These are phyloP conservation scores for Cladosporium austrohemisphaericum DNA, from an alignment of 2,329 filamentous ascomycete species.

Conservation along the genomic window DNA sequence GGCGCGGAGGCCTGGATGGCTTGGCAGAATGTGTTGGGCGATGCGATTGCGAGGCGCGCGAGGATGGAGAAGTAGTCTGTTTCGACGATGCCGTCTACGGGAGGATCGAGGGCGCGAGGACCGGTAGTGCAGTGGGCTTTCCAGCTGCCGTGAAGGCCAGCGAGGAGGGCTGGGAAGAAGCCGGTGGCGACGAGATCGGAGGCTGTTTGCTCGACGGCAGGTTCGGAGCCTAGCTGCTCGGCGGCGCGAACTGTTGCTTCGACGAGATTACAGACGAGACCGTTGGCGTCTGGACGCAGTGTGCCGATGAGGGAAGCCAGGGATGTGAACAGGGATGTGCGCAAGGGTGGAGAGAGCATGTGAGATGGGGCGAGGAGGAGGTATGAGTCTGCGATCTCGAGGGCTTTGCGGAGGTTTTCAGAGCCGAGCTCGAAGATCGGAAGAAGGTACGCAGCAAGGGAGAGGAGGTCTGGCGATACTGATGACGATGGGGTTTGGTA, in stretches of 20 bases:
- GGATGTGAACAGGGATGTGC: conserved; percentile 37
- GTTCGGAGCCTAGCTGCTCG: conserved; percentile 49
- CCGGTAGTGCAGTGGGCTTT: conserved; percentile 78
- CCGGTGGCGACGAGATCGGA: conserved; percentile 57
- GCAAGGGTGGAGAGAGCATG: conserved; percentile 43
- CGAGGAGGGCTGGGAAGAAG: conserved; percentile 52
- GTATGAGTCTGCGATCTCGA: conserved; percentile 50
- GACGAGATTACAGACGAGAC: conserved; percentile 44
- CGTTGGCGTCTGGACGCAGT: conserved; percentile 42
- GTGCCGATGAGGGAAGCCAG: conserved; percentile 43
- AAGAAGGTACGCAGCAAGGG: conserved; percentile 43
- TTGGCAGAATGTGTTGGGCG: conserved; percentile 63
- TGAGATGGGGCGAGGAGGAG: conserved; percentile 45
- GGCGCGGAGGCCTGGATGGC: conserved; percentile 41
- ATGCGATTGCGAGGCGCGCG: conserved; percentile 70
- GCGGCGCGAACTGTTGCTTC: conserved; percentile 49
- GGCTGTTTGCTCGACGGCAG: conserved; percentile 47
- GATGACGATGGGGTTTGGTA: conserved; percentile 49
- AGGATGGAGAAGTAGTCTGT: conserved; percentile 83
- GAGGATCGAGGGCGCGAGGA: conserved; percentile 65
- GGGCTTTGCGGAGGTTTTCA: conserved; percentile 45
- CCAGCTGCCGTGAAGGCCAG: conserved; percentile 46
- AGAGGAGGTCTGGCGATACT: conserved; percentile 41
- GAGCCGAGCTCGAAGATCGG: conserved; percentile 48
- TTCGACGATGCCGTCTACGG: conserved; percentile 70